Evolutionary conservation across 257 asterid genomes (phyloP).

Genomic region (Nicotiana knightiana): DNA sequence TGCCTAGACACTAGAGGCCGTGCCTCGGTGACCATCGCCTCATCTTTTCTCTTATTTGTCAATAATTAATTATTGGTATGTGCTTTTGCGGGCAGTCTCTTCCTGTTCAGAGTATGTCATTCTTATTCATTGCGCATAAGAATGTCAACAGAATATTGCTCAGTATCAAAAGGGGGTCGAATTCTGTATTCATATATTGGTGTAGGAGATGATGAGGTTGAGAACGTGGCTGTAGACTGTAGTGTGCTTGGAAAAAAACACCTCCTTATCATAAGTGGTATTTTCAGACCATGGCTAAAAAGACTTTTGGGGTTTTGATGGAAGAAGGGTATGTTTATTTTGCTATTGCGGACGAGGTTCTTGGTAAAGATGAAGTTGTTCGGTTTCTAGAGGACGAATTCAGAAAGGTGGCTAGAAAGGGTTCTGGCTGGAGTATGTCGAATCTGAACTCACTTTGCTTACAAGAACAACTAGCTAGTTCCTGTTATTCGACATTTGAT

Average conservation of each 20-base stretch:
- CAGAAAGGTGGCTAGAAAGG: constrained; percentile 26
- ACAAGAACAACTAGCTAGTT: constrained; percentile 38
- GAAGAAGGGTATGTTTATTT: constrained; percentile 48
- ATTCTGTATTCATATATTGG: constrained; percentile 34
- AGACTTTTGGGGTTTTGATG: constrained; percentile 50
- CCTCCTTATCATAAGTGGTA: constrained; percentile 72
- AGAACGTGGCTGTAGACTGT: constrained; percentile 48
- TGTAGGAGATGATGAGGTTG: constrained; percentile 41
- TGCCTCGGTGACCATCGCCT: background rate
- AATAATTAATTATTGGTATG: background rate
- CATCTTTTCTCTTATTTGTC: background rate
- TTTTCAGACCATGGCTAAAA: constrained; percentile 38
- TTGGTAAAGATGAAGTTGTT: constrained; percentile 32
- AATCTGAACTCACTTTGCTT: constrained; percentile 29
- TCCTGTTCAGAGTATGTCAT: background rate
- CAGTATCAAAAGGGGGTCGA: constrained; percentile 50
- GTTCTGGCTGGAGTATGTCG: constrained; percentile 24
- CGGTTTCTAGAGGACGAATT: constrained; percentile 52
- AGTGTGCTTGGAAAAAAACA: constrained; percentile 46
- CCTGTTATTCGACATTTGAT: constrained; percentile 35
- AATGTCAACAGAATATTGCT: constrained; percentile 32
- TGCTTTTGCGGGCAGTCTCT: background rate
- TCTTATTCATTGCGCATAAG: background rate
- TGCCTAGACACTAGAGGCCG: no score
- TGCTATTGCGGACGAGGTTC: constrained; percentile 39